Evolutionary conservation across 306 rosid species (phyloP).

Genomic region (Glycyrrhiza uralensis): DNA sequence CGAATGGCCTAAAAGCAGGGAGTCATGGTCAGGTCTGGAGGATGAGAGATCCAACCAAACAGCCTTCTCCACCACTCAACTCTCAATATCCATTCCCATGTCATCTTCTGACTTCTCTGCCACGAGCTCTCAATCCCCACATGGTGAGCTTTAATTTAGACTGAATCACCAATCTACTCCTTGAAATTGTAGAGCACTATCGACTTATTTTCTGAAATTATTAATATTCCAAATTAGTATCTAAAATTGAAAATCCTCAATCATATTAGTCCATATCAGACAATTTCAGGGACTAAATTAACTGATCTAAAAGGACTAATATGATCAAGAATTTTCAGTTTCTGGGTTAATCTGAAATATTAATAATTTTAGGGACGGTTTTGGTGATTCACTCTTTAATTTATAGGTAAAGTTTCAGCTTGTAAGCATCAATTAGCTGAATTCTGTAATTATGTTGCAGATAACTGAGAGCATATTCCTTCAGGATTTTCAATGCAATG

Average conservation of each 20-base stretch:
- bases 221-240: no score
- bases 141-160: slow-evolving; percentile 36
- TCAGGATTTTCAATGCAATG: slow-evolving; percentile 16
- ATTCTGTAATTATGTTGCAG: slow-evolving; percentile 24
- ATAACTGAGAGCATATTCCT: slow-evolving; percentile 22
- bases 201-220: no score
- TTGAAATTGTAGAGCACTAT: no score
- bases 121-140: slow-evolving; percentile 35
- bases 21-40: slow-evolving; percentile 34
- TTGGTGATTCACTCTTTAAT: no score
- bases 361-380: no score
- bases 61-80: slow-evolving; percentile 40
- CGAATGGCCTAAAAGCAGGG: slow-evolving; percentile 43
- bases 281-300: no score
- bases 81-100: slow-evolving; percentile 42
- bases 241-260: no score
- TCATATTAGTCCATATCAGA: no score
- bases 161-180: no score
- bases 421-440: slow-evolving; percentile 15
- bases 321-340: no score
- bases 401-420: not conserved
- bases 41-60: slow-evolving; percentile 37
- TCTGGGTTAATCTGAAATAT: no score
- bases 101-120: slow-evolving; percentile 41
- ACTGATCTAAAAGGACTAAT: no score